Evolutionary conservation across 2,329 filamentous ascomycete genomes (phyloP).

Genomic region (Trichoderma oligosporum): DNA sequence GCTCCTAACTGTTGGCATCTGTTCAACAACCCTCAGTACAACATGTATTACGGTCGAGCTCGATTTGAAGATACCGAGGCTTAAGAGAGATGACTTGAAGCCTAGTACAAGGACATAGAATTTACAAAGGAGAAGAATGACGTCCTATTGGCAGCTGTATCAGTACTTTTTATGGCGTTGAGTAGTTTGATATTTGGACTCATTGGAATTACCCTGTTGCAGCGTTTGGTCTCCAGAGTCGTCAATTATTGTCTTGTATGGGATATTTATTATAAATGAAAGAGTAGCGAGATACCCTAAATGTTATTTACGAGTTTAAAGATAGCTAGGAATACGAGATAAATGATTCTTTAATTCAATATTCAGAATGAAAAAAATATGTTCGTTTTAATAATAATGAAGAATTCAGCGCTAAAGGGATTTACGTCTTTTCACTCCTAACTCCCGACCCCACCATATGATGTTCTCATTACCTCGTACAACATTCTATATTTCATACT

Average conservation of each 20-base stretch:
- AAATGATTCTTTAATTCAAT: neutral
- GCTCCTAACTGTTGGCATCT: slow-evolving; percentile 74
- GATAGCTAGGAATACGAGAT: neutral
- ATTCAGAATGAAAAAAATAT: too few species aligned
- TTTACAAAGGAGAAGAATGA: neutral
- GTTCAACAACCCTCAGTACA: slow-evolving; percentile 48
- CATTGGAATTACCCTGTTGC: neutral
- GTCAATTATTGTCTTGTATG: neutral
- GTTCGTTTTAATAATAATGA: too few species aligned
- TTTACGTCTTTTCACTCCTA: neutral
- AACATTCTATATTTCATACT: neutral
- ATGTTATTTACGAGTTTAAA: slow-evolving; percentile 2
- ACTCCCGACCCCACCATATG: neutral
- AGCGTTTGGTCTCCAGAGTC: neutral
- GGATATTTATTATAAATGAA: slow-evolving; percentile 5
- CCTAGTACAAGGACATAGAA: neutral
- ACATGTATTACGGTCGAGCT: slow-evolving; percentile 36
- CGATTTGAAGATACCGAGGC: slow-evolving; percentile 40
- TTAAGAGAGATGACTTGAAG: neutral
- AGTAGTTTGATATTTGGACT: neutral
- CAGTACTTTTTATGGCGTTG: slow-evolving; percentile 1
- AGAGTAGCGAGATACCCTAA: slow-evolving; percentile 23
- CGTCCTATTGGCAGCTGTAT: neutral
- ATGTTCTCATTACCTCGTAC: neutral
- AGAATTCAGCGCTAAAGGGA: neutral